A percentile compares a stretch with the other conserved stretches of the same genome.
phyloP scores from a whole-genome alignment of 1,139 yeast species.

The Taphrina flavorubra region DNA sequence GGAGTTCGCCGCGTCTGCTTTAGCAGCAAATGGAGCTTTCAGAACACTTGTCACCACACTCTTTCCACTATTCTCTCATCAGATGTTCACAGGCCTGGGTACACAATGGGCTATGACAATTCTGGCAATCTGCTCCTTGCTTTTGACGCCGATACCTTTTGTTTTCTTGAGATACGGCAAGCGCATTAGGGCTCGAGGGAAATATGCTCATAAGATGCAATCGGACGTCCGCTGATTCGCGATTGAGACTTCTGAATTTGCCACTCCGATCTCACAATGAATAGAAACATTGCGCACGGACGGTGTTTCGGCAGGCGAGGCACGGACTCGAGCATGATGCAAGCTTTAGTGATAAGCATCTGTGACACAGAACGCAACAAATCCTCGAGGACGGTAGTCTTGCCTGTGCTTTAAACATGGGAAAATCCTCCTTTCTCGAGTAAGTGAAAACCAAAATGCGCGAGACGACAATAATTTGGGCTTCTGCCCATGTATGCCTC shows the following conservation, averaged over 20 bases:
- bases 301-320: conserved; percentile 1
- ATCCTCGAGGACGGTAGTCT: neutral
- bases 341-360: neutral
- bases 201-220: conserved; percentile 7
- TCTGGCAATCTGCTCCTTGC: conserved; percentile 80
- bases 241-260: neutral
- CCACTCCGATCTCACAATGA: neutral
- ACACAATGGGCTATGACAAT: conserved; percentile 84
- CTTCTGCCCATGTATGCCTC: neutral
- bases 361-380: neutral
- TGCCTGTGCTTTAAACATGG: conserved; percentile 1
- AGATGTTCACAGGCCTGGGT: conserved; percentile 75
- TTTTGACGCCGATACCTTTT: conserved; percentile 78
- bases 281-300: neutral
- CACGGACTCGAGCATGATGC: conserved; percentile 3
- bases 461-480: neutral
- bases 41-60: conserved; percentile 67
- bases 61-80: conserved; percentile 68
- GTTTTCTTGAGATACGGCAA: conserved; percentile 65
- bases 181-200: conserved; percentile 59
- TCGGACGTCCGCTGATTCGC: conserved; percentile 1
- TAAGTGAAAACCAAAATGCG: neutral
- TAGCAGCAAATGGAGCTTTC: conserved; percentile 70
- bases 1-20: conserved; percentile 66
- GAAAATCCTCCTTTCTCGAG: neutral